Conservation (phyloP, 2,329 filamentous ascomycete species). For the Penicillium sclerotigenum region DNA sequence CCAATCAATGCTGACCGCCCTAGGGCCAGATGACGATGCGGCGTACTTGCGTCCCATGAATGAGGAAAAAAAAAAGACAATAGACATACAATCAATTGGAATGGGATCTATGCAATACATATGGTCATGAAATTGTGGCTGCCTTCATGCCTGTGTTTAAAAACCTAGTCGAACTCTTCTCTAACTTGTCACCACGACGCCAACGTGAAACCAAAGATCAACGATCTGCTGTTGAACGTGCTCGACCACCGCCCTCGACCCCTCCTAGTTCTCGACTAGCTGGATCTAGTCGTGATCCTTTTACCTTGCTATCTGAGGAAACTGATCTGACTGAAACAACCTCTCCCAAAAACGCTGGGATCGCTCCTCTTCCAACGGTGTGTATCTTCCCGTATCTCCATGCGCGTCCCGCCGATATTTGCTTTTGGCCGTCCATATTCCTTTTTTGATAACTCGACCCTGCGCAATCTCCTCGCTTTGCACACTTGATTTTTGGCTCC, state of each 20-base stretch:
- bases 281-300: neutral
- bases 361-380: slow-evolving; percentile 8
- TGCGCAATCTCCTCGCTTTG: neutral
- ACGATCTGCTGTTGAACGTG: slow-evolving; percentile 6
- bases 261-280: slow-evolving; percentile 5
- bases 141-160: slow-evolving; percentile 18
- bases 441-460: neutral
- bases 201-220: slow-evolving; percentile 13
- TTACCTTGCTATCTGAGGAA: neutral
- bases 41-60: neutral
- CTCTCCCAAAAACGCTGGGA: neutral
- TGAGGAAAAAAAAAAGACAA: neutral
- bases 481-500: neutral
- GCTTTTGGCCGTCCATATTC: neutral
- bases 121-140: slow-evolving; percentile 7
- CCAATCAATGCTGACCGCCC: slow-evolving; percentile 2
- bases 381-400: slow-evolving; percentile 4
- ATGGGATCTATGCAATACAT: slow-evolving; percentile 10
- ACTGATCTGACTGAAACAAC: neutral
- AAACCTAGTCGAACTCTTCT: slow-evolving; percentile 14
- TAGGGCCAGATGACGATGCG: slow-evolving; percentile 7
- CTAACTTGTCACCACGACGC: slow-evolving; percentile 21
- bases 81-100: neutral
- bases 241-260: slow-evolving; percentile 6
- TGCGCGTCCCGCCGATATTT: neutral